A percentile compares a stretch with the other conserved stretches of the same genome.
phyloP scores from a whole-genome alignment of 2,329 filamentous ascomycete species.

The Pyrenochaeta sp. region DNA sequence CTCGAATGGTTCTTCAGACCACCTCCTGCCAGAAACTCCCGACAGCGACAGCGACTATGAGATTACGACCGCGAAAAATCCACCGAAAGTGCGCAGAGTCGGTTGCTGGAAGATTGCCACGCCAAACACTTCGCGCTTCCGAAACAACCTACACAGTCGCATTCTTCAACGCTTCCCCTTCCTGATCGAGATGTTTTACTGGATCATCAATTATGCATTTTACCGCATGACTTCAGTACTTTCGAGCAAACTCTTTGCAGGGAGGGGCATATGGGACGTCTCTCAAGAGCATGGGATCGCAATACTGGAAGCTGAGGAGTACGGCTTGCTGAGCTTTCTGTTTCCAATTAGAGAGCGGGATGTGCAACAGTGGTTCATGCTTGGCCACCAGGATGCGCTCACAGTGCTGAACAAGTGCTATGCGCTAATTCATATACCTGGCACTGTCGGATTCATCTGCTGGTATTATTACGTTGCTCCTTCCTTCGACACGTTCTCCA shows the following conservation, averaged over 20 bases:
- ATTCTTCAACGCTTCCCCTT: constrained; percentile 74
- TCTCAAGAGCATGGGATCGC: constrained; percentile 65
- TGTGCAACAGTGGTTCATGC: constrained; percentile 66
- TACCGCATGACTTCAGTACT: constrained; percentile 67
- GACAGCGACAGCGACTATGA: constrained; percentile 46
- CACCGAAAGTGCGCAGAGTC: constrained; percentile 60
- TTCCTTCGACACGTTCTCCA: constrained; percentile 55
- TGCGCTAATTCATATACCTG: constrained; percentile 68
- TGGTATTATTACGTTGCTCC: constrained; percentile 70
- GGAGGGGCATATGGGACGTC: constrained; percentile 63
- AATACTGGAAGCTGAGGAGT: constrained; percentile 65
- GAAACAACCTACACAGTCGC: constrained; percentile 66
- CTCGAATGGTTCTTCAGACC: constrained; percentile 50
- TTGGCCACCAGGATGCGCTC: constrained; percentile 61
- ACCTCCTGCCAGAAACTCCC: constrained; percentile 49
- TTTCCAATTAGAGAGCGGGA: constrained; percentile 63
- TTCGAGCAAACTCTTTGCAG: constrained; percentile 62
- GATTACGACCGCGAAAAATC: constrained; percentile 49
- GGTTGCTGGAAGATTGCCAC: constrained; percentile 62
- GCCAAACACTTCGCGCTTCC: constrained; percentile 69
- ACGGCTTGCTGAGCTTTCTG: constrained; percentile 59
- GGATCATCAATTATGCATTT: constrained; percentile 71
- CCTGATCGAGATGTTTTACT: constrained; percentile 78
- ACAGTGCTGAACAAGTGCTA: constrained; percentile 67
- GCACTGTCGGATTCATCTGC: constrained; percentile 69